Conservation (phyloP, 1,139 yeast genomes). For the Yamadazyma diospyri region DNA sequence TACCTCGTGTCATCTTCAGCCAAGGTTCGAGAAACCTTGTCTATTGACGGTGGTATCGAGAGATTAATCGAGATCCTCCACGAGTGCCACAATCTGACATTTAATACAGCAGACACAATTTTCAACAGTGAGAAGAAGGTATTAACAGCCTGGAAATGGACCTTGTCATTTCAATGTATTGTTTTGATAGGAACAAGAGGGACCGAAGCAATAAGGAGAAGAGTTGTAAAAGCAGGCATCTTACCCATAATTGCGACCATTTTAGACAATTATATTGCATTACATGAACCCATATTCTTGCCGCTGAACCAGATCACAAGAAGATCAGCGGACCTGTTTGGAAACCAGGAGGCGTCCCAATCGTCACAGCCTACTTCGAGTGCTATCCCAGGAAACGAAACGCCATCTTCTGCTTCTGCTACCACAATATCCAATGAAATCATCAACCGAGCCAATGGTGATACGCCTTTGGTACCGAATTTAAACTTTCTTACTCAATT, state of each 20-base stretch:
- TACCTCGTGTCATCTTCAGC: constrained; percentile 82
- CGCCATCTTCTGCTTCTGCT: not conserved
- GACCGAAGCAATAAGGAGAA: constrained; percentile 75
- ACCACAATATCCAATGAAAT: constrained; percentile 3
- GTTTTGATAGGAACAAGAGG: constrained; percentile 93
- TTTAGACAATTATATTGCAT: constrained; percentile 70
- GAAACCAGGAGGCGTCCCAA: not conserved
- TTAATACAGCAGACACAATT: constrained; percentile 31
- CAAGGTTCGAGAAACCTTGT: constrained; percentile 84
- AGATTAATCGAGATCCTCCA: constrained; percentile 80
- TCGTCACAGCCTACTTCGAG: not conserved
- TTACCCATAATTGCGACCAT: constrained; percentile 90
- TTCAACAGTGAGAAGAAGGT: constrained; percentile 49
- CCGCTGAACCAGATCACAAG: constrained; percentile 33
- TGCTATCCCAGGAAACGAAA: not conserved
- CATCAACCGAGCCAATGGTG: constrained; percentile 1
- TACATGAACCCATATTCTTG: constrained; percentile 28
- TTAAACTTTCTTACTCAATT: constrained; percentile 14
- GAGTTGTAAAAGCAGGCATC: constrained; percentile 88
- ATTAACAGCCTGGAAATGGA: constrained; percentile 93
- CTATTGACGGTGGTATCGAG: constrained; percentile 90
- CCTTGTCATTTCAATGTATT: constrained; percentile 86
- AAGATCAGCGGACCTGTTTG: constrained; percentile 5
- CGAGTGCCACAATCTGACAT: constrained; percentile 57
- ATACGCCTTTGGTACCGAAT: constrained; percentile 1